Base-by-base conservation (phyloP, 257 asterid species). In the Apocynum venetum region DNA sequence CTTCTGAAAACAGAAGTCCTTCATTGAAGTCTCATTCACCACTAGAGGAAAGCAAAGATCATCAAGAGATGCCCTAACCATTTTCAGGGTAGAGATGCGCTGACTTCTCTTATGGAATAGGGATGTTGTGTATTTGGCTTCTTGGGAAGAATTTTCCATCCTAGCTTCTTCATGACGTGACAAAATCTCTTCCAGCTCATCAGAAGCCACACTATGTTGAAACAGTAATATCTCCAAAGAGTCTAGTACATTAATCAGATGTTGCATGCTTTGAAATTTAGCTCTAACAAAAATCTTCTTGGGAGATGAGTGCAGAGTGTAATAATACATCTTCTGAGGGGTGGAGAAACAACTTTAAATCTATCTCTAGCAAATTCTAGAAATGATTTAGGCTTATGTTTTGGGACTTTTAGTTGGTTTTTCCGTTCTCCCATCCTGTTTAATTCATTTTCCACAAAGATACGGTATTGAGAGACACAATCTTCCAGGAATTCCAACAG, bases 241-340 rank as follows among this genome's bases (percentile, higher is more conserved):
- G 19, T 76, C 77, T 1, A 90, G 88, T 2, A 81, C 78, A 74
- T 77, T 41, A 10, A 90, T 9, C 15, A 83, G 80, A 36, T 81
- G 68, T 61, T 60, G 60, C 48, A 83, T 81, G 35, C 44, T 52
- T 71, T 80, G 81, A 77, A 81, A 61, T 76, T 84, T 7, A 52
- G 79, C 59, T 88, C 86, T 6, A 47, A 69, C 67, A 84, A 49
- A 74, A 73, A 77, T 20, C 78, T 81, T 56, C 73, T 86, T 0
- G 89, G 89, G 64, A 90, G 20, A 83, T 86, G 91, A 48, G 87
- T 84, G 6, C 74, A 59, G 4, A 90, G 73, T 19, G 83, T 73
- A 20, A 38, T 19, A 82, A 90, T 48, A 77, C 83, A 81, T 35
- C 61, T 49, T 61, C 83, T 82, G 43, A 90, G 78, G 5, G 79